Conservation (phyloP, 73 alveolate genomes). For the Diophrys appendiculata region DNA sequence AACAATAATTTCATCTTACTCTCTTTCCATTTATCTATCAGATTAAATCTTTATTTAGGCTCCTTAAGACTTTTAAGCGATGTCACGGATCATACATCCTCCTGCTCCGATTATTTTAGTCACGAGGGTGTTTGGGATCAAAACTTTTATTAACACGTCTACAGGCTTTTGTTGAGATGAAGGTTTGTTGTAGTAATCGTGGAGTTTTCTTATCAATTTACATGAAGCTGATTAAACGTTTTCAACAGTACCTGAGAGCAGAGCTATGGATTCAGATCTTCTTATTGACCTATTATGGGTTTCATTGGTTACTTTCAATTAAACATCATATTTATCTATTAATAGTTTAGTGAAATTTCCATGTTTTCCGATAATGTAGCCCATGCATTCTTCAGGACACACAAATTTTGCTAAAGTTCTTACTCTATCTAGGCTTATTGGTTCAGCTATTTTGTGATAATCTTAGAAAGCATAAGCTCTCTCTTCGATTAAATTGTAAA, state of each 20-base stretch:
- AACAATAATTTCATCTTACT: constrained; percentile 56
- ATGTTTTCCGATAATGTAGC: constrained; percentile 54
- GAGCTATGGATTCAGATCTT: constrained; percentile 49
- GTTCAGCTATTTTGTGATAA: constrained; percentile 36
- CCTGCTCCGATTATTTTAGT: constrained; percentile 70
- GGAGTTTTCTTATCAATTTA: constrained; percentile 37
- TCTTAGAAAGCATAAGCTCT: constrained; percentile 31
- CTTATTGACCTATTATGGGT: constrained; percentile 27
- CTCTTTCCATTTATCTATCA: constrained; percentile 57
- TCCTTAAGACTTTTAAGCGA: constrained; percentile 62
- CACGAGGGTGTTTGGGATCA: constrained; percentile 58
- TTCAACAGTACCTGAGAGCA: constrained; percentile 32
- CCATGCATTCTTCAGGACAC: constrained; percentile 42
- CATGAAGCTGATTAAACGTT: constrained; percentile 39
- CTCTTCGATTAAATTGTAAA: constrained; percentile 27
- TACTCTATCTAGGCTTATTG: constrained; percentile 29
- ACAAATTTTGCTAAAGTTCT: constrained; percentile 51
- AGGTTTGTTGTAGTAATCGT: constrained; percentile 47
- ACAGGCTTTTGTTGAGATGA: constrained; percentile 18
- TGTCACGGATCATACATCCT: constrained; percentile 70
- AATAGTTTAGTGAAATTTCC: constrained; percentile 51
- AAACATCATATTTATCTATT: constrained; percentile 33
- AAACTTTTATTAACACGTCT: constrained; percentile 32
- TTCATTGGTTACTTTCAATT: constrained; percentile 51
- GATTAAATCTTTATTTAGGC: constrained; percentile 57